phyloP scores from a whole-genome alignment of 2,329 filamentous ascomycete species.

The Epichloe sibirici region DNA sequence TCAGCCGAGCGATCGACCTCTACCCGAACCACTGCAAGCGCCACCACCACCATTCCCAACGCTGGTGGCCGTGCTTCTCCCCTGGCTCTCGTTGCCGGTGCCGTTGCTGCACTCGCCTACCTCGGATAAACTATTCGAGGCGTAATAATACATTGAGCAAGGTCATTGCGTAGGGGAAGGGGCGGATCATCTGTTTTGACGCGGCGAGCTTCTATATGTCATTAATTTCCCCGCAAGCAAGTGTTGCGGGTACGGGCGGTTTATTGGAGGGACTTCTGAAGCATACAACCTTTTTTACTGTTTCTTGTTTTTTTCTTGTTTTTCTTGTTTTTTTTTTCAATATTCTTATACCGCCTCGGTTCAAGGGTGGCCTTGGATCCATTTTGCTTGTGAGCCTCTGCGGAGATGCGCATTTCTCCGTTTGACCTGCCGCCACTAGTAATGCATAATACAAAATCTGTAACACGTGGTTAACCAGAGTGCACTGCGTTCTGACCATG shows the following conservation, averaged over 20 bases:
- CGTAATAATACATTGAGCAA: not conserved
- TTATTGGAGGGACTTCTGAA: not conserved
- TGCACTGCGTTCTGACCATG: not conserved
- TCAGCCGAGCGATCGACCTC: slow-evolving; percentile 4
- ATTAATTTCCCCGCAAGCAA: not conserved
- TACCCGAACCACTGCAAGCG: not conserved
- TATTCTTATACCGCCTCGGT: too few relatives aligned
- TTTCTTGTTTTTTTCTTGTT: too few relatives aligned
- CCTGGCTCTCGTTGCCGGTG: slow-evolving; percentile 21
- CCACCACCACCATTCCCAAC: slow-evolving; percentile 16
- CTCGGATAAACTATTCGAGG: slow-evolving; percentile 13
- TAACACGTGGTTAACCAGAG: not conserved
- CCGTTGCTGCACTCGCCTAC: slow-evolving; percentile 21
- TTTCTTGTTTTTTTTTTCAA: not conserved
- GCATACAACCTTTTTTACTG: not conserved
- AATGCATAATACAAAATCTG: not conserved
- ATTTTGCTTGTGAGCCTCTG: not conserved
- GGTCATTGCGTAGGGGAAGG: not conserved
- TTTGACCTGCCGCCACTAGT: not conserved
- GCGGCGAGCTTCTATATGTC: not conserved
- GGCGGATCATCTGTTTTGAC: not conserved
- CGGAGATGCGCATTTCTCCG: not conserved
- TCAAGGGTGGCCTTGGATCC: not conserved
- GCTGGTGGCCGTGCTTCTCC: slow-evolving; percentile 19
- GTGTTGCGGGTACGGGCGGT: not conserved